Percentiles rank a stretch among this genome's conserved stretches.
Conservation (phyloP, 345 rosid species). For the Syzygium grande region DNA sequence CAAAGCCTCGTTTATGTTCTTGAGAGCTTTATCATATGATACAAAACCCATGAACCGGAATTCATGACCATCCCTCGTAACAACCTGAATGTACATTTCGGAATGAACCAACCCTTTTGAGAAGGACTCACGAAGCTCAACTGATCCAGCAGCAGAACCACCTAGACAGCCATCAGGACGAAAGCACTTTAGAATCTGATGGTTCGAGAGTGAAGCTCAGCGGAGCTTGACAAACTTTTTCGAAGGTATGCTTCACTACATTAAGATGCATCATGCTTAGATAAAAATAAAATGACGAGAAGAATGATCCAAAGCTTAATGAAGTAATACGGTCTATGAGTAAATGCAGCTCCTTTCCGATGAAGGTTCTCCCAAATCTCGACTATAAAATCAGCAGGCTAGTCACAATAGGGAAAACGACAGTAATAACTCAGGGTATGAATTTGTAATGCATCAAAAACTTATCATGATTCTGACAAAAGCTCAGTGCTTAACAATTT, state of each 20-base stretch:
- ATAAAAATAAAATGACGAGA: neutral
- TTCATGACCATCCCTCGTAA: constrained; percentile 53
- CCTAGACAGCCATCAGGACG: constrained; percentile 18
- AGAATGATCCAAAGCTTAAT: neutral
- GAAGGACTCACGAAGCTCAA: constrained; percentile 44
- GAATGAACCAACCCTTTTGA: constrained; percentile 39
- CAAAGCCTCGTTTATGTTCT: constrained; percentile 37
- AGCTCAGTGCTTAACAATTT: too few relatives aligned
- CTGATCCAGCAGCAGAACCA: constrained; percentile 46
- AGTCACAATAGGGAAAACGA: neutral
- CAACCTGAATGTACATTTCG: constrained; percentile 51
- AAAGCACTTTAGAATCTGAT: neutral
- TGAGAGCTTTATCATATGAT: constrained; percentile 66
- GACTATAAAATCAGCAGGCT: neutral
- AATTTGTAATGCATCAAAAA: neutral
- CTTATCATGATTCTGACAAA: constrained; percentile 3
- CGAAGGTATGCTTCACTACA: neutral
- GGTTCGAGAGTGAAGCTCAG: neutral
- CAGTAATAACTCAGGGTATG: neutral
- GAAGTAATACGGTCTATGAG: neutral
- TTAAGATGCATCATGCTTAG: neutral
- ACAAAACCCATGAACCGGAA: constrained; percentile 86
- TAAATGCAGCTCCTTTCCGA: neutral
- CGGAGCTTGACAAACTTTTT: neutral
- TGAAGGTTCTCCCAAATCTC: neutral